A percentile compares a stretch with the other conserved stretches of the same genome.
These are phyloP conservation scores for Pseudogymnoascus pannorum DNA, from an alignment of 2,329 filamentous ascomycete species.

Conservation along the genomic window DNA sequence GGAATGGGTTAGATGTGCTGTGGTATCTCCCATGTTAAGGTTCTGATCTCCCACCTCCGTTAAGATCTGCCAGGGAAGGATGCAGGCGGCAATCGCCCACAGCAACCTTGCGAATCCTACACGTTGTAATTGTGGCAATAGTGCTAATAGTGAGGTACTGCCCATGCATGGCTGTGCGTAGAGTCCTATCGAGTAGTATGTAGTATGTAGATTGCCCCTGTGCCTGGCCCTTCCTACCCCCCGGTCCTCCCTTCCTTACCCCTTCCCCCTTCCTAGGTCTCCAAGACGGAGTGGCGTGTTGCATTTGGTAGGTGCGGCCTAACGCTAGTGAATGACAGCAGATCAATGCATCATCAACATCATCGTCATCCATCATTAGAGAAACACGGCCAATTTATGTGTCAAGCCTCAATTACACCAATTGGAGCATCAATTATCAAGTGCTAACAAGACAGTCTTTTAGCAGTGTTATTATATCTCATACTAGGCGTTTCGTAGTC, in stretches of 20 bases:
- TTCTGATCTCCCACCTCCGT: not conserved
- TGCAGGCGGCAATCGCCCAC: conserved; percentile 1
- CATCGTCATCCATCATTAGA: not conserved
- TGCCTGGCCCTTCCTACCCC: not conserved
- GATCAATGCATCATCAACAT: not conserved
- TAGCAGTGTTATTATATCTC: not conserved
- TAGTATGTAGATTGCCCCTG: not conserved
- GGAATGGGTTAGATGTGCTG: not conserved
- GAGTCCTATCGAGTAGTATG: too few species aligned
- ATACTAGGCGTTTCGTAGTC: not conserved
- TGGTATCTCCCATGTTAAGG: not conserved
- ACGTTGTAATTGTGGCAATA: not conserved
- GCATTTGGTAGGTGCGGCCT: not conserved
- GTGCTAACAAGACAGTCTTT: not conserved
- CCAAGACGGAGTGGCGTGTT: not conserved
- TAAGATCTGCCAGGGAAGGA: not conserved
- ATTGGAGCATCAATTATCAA: not conserved
- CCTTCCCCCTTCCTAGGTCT: not conserved
- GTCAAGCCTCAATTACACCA: not conserved
- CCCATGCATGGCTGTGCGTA: conserved; percentile 1
- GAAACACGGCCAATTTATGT: not conserved
- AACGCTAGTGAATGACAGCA: not conserved
- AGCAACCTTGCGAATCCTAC: not conserved
- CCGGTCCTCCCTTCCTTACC: too few species aligned
- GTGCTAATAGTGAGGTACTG: not conserved